These are phyloP conservation scores for Hygrophila difformis DNA, from an alignment of 257 asterid genomes.

Conservation along the genomic window DNA sequence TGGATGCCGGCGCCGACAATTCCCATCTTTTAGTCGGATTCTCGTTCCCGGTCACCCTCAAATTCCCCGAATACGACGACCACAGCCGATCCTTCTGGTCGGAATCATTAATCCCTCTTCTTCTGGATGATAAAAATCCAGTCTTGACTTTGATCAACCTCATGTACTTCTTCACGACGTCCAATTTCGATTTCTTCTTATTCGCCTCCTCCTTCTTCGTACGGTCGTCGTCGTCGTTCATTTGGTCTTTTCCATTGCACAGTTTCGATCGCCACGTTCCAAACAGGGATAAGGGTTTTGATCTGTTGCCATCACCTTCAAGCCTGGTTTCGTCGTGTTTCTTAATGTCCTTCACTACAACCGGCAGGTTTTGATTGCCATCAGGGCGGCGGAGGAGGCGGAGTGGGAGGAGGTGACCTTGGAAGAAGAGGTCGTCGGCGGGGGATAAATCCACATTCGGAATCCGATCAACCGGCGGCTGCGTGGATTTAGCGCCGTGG, in stretches of 20 bases:
- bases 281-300: conserved; percentile 55
- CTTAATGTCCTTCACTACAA: no score
- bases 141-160: conserved; percentile 58
- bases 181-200: conserved; percentile 44
- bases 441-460: conserved; percentile 79
- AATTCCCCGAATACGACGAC: conserved; percentile 56
- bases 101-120: conserved; percentile 19
- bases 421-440: conserved; percentile 87
- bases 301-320: no score
- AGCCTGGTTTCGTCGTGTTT: neutral
- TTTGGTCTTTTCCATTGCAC: no score
- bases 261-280: conserved; percentile 14
- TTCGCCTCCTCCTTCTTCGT: conserved; percentile 18
- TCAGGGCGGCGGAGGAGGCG: conserved; percentile 68
- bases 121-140: conserved; percentile 30
- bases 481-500: no score
- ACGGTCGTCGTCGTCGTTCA: conserved; percentile 19
- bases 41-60: conserved; percentile 35
- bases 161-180: conserved; percentile 48
- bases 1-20: conserved; percentile 72
- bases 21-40: conserved; percentile 36
- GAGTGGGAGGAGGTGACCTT: conserved; percentile 88
- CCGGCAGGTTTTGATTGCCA: no score
- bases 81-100: conserved; percentile 22
- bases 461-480: no score